A percentile compares a stretch with the other conserved stretches of the same genome.
phyloP scores from a whole-genome alignment of 176 grass and related monocot species.

The Olyra latifolia region DNA sequence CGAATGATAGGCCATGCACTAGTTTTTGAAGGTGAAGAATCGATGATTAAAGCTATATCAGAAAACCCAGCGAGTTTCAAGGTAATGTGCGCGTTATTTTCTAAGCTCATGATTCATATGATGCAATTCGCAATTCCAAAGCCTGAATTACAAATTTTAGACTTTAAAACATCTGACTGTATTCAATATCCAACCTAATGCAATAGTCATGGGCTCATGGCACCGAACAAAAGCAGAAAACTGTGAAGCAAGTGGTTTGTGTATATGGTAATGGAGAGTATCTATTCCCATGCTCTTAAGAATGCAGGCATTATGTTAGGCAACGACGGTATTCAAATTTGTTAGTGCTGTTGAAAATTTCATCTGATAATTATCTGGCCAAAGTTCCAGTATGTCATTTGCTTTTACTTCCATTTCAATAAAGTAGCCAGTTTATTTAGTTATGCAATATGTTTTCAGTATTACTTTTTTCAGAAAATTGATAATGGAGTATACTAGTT shows the following conservation, averaged over 20 bases:
- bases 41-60: conserved; percentile 86
- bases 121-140: background rate
- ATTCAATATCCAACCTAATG: background rate
- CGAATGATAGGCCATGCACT: conserved; percentile 72
- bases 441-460: background rate
- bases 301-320: background rate
- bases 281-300: background rate
- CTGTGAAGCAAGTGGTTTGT: background rate
- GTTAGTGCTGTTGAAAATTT: background rate
- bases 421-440: background rate
- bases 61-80: conserved; percentile 81
- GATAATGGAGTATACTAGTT: background rate
- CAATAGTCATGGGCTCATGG: background rate
- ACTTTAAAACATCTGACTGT: background rate
- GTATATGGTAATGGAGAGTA: background rate
- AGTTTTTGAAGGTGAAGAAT: conserved; percentile 98
- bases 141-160: background rate
- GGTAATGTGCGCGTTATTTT: conserved; percentile 40
- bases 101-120: background rate
- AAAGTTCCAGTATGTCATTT: background rate
- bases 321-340: background rate
- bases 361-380: background rate
- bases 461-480: background rate
- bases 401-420: background rate
- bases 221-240: background rate